Evolutionary conservation across 176 grass and related monocot species (phyloP).

Genomic region (Echinochloa phyllopogon): DNA sequence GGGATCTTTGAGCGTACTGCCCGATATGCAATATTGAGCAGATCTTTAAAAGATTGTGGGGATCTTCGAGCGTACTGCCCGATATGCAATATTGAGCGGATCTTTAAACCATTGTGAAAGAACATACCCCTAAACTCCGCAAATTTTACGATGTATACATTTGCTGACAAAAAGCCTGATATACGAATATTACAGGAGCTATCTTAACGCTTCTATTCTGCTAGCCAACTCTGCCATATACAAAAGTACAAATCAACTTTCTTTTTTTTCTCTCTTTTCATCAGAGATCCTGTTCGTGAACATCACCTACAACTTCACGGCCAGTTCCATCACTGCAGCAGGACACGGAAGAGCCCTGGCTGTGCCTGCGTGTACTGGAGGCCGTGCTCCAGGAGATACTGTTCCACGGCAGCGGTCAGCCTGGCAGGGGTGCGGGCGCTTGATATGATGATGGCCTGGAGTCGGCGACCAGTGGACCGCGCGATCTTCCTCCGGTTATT

Average conservation of each 20-base stretch:
- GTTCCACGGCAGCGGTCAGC: conserved; percentile 68
- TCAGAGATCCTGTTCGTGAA: conserved; percentile 36
- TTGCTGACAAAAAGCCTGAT: conserved; percentile 65
- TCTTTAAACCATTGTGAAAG: conserved; percentile 37
- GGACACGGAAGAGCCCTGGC: conserved; percentile 73
- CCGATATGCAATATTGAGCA: background rate
- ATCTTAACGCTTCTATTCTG: conserved; percentile 60
- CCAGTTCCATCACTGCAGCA: conserved; percentile 60
- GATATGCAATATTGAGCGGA: background rate
- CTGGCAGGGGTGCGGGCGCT: conserved; percentile 56
- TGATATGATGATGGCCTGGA: conserved; percentile 69
- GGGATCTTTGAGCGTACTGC: background rate
- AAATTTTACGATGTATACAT: conserved; percentile 74
- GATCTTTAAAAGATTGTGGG: conserved; percentile 15
- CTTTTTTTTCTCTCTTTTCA: conserved; percentile 39
- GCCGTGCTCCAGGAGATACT: conserved; percentile 81
- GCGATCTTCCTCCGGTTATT: conserved; percentile 67
- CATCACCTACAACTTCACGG: conserved; percentile 7
- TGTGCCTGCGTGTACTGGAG: conserved; percentile 65
- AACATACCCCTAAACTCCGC: conserved; percentile 66
- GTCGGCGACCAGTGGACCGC: conserved; percentile 59
- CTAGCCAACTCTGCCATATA: conserved; percentile 79
- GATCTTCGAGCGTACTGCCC: background rate
- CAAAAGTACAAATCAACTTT: conserved; percentile 66
- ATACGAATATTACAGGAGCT: conserved; percentile 61